Conservation (phyloP, 305 asterid genomes). For the Ruellia speciosa region DNA sequence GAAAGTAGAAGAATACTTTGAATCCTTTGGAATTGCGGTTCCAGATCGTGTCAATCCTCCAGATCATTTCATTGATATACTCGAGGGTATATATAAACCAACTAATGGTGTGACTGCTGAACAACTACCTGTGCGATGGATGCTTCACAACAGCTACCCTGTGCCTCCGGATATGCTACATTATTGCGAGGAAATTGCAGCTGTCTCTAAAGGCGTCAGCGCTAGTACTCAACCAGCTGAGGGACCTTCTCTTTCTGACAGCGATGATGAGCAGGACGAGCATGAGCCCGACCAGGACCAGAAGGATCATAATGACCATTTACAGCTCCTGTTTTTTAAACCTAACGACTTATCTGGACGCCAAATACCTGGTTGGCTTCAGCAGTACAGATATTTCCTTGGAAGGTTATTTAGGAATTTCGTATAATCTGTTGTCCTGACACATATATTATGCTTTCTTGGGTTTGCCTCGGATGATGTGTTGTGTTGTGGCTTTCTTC, state of each 20-base stretch:
- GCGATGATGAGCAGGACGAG: constrained; percentile 7
- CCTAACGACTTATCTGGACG: constrained; percentile 60
- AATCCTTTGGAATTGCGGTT: constrained; percentile 62
- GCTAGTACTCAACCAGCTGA: constrained; percentile 22
- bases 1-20: constrained; percentile 90
- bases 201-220: constrained; percentile 51
- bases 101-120: constrained; percentile 49
- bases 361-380: constrained; percentile 51
- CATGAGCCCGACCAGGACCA: background rate
- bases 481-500: constrained; percentile 23
- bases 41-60: constrained; percentile 97
- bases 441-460: background rate
- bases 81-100: constrained; percentile 86
- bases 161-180: constrained; percentile 95
- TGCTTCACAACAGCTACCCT: constrained; percentile 93
- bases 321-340: constrained; percentile 29
- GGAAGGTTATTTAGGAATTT: constrained; percentile 54
- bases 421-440: background rate
- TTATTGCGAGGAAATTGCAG: constrained; percentile 60
- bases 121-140: constrained; percentile 94
- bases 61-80: constrained; percentile 88
- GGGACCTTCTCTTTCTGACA: constrained; percentile 30
- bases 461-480: constrained; percentile 10
- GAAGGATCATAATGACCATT: constrained; percentile 42
- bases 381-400: constrained; percentile 79